A percentile compares a stretch with the other conserved stretches of the same genome.
These are phyloP conservation scores for Penicillium verhagenii DNA, from an alignment of 495 filamentous ascomycete genomes.

Conservation along the genomic window DNA sequence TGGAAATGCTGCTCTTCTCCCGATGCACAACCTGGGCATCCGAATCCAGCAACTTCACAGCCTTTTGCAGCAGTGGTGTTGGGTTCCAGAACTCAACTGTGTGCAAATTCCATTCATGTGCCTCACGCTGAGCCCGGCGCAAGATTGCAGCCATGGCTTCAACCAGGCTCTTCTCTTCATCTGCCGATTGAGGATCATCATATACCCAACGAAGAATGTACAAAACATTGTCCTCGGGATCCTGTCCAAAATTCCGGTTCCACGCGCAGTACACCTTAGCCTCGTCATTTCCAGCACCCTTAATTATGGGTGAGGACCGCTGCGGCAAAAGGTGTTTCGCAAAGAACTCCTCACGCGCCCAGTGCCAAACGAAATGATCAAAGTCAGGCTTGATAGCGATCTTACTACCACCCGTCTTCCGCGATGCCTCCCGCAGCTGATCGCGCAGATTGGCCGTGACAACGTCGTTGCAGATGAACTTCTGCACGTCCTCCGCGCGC, in stretches of 20 bases:
- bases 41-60: conserved; percentile 54
- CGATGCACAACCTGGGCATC: conserved; percentile 53
- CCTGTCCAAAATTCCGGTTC: conserved; percentile 67
- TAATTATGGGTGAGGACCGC: conserved; percentile 50
- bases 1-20: conserved; percentile 61
- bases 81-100: conserved; percentile 68
- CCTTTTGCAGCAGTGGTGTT: conserved; percentile 53
- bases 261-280: conserved; percentile 74
- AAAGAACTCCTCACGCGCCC: conserved; percentile 83
- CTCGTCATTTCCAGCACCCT: conserved; percentile 63
- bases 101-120: conserved; percentile 56
- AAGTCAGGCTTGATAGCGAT: conserved; percentile 72
- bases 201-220: conserved; percentile 78
- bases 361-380: conserved; percentile 78
- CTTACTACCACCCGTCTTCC: conserved; percentile 31
- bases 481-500: conserved; percentile 30
- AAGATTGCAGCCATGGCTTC: conserved; percentile 52
- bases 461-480: conserved; percentile 34
- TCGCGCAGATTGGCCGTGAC: conserved; percentile 34
- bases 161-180: conserved; percentile 37
- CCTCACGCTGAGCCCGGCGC: conserved; percentile 53
- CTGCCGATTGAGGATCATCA: conserved; percentile 48
- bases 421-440: conserved; percentile 30
- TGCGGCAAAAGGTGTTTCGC: conserved; percentile 47
- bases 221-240: conserved; percentile 62